A percentile compares a stretch with the other conserved stretches of the same genome.
Evolutionary conservation across 306 rosid species (phyloP).

Genomic region (Lathyrus aphaca): DNA sequence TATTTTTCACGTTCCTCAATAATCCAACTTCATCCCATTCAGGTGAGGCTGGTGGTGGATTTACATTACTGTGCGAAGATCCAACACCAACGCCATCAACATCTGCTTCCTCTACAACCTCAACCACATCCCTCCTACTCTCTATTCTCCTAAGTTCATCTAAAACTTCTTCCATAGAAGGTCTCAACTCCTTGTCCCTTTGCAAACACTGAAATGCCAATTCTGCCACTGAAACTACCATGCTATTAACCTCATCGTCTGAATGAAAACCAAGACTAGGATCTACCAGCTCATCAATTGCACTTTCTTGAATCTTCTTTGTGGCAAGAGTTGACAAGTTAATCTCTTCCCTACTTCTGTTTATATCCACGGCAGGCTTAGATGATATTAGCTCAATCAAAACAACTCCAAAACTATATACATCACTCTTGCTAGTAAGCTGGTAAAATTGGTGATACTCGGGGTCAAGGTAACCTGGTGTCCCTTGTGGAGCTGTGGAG

Average conservation of each 20-base stretch:
- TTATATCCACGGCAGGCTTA: constrained; percentile 68
- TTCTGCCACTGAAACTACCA: constrained; percentile 60
- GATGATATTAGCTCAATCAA: constrained; percentile 71
- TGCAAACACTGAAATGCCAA: constrained; percentile 82
- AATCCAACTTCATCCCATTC: constrained; percentile 51
- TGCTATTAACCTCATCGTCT: constrained; percentile 49
- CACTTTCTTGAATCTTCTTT: constrained; percentile 57
- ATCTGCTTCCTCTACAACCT: constrained; percentile 31
- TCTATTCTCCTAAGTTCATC: constrained; percentile 58
- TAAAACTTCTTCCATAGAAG: constrained; percentile 72
- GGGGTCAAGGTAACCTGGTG: constrained; percentile 48
- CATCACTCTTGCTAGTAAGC: constrained; percentile 51
- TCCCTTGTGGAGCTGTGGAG: constrained; percentile 52
- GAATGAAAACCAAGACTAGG: constrained; percentile 56
- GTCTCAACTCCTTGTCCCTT: constrained; percentile 68
- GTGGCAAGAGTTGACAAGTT: constrained; percentile 68
- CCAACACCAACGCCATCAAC: constrained; percentile 18
- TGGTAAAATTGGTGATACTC: constrained; percentile 36
- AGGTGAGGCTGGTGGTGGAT: constrained; percentile 42
- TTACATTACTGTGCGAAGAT: constrained; percentile 24
- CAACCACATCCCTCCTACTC: constrained; percentile 39
- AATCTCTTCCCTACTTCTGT: constrained; percentile 59
- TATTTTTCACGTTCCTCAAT: constrained; percentile 43
- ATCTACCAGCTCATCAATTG: constrained; percentile 59
- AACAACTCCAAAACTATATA: constrained; percentile 51